Evolutionary conservation across 2,329 filamentous ascomycete species (phyloP), one percentile per base, ranked within the genome.

Genomic region (Epichloe brachyelytri): DNA sequence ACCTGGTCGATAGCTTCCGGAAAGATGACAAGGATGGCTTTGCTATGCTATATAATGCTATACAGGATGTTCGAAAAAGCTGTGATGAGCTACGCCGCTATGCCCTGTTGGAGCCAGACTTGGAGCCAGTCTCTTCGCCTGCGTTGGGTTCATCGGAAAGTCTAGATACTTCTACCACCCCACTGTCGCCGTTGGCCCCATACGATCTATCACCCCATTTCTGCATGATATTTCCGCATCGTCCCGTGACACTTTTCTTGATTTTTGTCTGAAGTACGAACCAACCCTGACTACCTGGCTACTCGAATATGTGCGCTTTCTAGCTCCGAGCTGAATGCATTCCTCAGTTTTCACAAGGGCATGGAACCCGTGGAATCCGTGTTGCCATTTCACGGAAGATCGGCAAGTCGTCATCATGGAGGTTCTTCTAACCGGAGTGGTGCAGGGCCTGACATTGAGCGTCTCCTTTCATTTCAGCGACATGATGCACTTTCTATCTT

Each of bases 251-350:
- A 80, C 83, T 43, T 80, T 96, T 53, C 65, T 96, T 53, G 79
- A 82, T 55, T 91, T 97, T 71, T 97, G 59, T 83, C 80, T 46
- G 80, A 88, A 66, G 78, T 96, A 55, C 82, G 91, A 59, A 89
- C 85, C 56, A 90, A 95, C 65, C 83, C 88, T 38, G 83, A 90
- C 61, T 97, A 94, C 68, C 68, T 98, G 65, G 88, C 91, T 61
- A 82, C 86, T 56, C 81, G 90, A 57, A 77, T 98, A 57, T 82
- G 82, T 64, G 82, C 79, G 60, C 74, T 98, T 58, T 83, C 82
- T 51, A 80, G 83, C 53, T 71, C 81, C 55, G 90, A 97, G 67
- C 76, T 96, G 50, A 79, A 83, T 58, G 78, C 83, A 51, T 76
- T 98, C 56, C 83, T 88, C 44, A 82, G 82, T 49, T 88, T 88